phyloP scores from a whole-genome alignment of 176 grass and related monocot species.

The Aegilops tauschii region DNA sequence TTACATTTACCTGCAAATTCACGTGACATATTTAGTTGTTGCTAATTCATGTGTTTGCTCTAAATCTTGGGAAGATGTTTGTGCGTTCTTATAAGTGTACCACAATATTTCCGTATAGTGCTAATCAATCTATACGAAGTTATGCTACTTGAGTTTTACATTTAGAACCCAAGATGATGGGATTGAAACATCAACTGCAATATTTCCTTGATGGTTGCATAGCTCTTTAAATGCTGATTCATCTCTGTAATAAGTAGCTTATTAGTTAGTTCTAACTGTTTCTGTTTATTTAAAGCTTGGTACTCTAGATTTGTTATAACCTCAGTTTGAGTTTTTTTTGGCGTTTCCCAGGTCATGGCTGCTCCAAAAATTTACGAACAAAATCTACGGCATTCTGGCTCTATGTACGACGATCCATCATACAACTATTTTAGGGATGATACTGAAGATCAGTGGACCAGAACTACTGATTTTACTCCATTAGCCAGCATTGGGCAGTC shows the following conservation, averaged over 20 bases:
- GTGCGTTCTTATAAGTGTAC: not conserved
- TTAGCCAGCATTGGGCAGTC: constrained; percentile 76
- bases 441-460: constrained; percentile 74
- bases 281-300: not conserved
- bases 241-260: not conserved
- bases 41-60: not conserved
- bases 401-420: constrained; percentile 46
- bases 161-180: not conserved
- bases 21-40: not conserved
- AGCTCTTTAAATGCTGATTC: not conserved
- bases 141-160: not conserved
- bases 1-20: not conserved
- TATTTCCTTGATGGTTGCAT: not conserved
- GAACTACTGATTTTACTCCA: constrained; percentile 80
- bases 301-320: constrained; percentile 1
- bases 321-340: not conserved
- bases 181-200: not conserved
- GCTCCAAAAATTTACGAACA: constrained; percentile 78
- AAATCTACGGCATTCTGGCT: not conserved
- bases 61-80: not conserved
- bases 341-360: constrained; percentile 48
- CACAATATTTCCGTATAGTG: not conserved
- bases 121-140: not conserved
- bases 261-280: not conserved
- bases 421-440: constrained; percentile 64